A percentile compares a stretch with the other conserved stretches of the same genome.
Conservation (phyloP, 1,284 basidiomycete species). For the Amylostereum chailletii region DNA sequence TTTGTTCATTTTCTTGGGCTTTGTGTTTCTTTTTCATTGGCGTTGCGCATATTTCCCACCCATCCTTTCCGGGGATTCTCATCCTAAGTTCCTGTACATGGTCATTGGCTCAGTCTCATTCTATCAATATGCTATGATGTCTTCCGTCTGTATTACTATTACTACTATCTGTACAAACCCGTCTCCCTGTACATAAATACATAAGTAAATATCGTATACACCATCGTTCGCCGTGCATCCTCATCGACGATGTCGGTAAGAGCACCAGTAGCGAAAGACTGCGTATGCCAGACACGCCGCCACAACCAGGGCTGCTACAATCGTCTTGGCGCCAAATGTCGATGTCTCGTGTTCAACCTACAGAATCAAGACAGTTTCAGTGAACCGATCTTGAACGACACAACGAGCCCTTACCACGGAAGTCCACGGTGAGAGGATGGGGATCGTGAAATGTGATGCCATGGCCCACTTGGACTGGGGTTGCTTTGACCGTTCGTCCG, state of each 20-base stretch:
- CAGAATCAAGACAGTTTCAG: not conserved
- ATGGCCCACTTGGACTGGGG: slow-evolving; percentile 20
- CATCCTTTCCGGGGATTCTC: too few species aligned
- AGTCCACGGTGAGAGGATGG: slow-evolving; percentile 58
- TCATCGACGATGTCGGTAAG: slow-evolving; percentile 1
- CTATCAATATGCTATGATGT: not conserved
- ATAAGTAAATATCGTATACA: not conserved
- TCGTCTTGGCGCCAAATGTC: slow-evolving; percentile 37
- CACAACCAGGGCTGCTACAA: slow-evolving; percentile 25
- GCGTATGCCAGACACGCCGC: slow-evolving; percentile 29
- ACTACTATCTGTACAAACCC: too few species aligned
- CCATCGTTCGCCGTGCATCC: too few species aligned
- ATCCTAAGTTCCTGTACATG: too few species aligned
- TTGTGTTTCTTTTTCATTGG: too few species aligned
- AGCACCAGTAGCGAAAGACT: slow-evolving; percentile 26
- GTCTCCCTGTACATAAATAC: not conserved
- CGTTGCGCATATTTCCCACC: too few species aligned
- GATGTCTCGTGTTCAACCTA: slow-evolving; percentile 60
- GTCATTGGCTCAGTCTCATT: too few species aligned
- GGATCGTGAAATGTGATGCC: slow-evolving; percentile 56
- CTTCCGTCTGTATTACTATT: not conserved
- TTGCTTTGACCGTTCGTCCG: slow-evolving; percentile 15
- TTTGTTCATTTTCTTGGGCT: too few species aligned
- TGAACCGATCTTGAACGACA: not conserved
- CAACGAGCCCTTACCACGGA: slow-evolving; percentile 41